Evolutionary conservation across 176 grass and related monocot genomes (phyloP).

Genomic region (Poa annua): DNA sequence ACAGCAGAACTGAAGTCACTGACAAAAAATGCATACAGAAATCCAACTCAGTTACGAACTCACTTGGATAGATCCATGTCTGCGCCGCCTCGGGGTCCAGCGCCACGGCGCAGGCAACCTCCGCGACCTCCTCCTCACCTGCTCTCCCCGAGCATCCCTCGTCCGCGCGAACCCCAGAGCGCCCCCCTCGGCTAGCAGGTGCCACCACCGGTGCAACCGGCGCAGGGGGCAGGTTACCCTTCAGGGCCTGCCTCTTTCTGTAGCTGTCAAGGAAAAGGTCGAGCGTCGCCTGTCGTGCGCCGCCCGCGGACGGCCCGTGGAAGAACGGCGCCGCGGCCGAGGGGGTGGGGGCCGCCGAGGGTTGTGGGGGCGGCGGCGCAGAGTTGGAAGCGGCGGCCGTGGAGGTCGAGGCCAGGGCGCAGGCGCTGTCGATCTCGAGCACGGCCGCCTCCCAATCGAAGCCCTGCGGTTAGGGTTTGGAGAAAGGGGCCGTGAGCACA

Average conservation of each 20-base stretch:
- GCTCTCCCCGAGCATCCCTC: conserved; percentile 28
- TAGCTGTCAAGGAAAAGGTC: conserved; percentile 65
- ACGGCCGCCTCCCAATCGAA: conserved; percentile 90
- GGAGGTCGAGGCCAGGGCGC: conserved; percentile 44
- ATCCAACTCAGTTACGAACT: background rate
- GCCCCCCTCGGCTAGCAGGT: background rate
- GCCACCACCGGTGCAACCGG: background rate
- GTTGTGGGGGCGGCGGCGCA: background rate
- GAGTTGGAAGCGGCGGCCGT: background rate
- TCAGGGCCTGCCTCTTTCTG: conserved; percentile 49
- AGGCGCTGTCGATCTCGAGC: conserved; percentile 62
- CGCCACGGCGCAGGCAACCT: conserved; percentile 32
- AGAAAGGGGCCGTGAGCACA: conserved; percentile 25
- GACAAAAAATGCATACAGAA: background rate
- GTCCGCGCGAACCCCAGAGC: background rate
- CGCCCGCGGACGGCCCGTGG: conserved; percentile 21
- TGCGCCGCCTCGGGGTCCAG: conserved; percentile 72
- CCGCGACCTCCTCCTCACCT: background rate
- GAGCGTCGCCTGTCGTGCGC: conserved; percentile 67
- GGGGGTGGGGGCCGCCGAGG: conserved; percentile 27
- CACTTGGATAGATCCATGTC: conserved; percentile 95
- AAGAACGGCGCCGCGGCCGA: conserved; percentile 2
- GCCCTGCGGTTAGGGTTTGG: conserved; percentile 59
- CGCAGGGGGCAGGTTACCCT: conserved; percentile 14
- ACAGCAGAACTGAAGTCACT: conserved; percentile 23